These are phyloP conservation scores for Boletus rubroflammeus DNA, from an alignment of 768 basidiomycete genomes.

Conservation along the genomic window DNA sequence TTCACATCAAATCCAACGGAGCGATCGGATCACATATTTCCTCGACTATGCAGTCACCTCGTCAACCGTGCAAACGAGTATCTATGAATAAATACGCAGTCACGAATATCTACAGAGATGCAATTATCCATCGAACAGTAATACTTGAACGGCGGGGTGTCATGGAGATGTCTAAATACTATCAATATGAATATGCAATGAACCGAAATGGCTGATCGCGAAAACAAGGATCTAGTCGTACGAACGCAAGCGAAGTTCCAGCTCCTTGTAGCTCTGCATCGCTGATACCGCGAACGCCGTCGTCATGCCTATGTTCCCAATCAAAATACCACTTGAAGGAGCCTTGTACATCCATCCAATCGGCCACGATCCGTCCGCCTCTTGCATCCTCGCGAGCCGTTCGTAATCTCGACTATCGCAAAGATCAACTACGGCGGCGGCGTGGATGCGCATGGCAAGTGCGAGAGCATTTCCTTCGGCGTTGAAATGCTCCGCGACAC, in stretches of 20 bases:
- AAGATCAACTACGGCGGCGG: constrained; percentile 8
- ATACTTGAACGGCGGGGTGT: no score
- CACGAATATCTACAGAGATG: no score
- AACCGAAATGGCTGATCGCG: background rate
- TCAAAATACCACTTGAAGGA: background rate
- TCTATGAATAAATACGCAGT: no score
- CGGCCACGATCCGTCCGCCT: constrained; percentile 21
- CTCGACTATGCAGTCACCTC: no score
- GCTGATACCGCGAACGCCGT: constrained; percentile 21
- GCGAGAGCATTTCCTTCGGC: constrained; percentile 17
- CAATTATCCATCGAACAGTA: no score
- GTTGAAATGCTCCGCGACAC: constrained; percentile 15
- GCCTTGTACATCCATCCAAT: constrained; percentile 20
- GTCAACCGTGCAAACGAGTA: no score
- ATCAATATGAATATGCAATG: background rate
- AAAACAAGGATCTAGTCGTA: constrained; percentile 7
- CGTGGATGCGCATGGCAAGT: constrained; percentile 18
- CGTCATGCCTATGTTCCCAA: constrained; percentile 20
- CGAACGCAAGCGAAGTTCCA: constrained; percentile 12
- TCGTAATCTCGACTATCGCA: constrained; percentile 17
- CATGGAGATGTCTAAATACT: no score
- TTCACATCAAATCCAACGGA: no score
- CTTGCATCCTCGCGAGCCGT: constrained; percentile 16
- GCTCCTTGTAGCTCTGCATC: constrained; percentile 8
- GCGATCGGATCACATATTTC: no score